Conservation (phyloP, 495 filamentous ascomycete genomes). For the Aspergillus mulundensis region DNA sequence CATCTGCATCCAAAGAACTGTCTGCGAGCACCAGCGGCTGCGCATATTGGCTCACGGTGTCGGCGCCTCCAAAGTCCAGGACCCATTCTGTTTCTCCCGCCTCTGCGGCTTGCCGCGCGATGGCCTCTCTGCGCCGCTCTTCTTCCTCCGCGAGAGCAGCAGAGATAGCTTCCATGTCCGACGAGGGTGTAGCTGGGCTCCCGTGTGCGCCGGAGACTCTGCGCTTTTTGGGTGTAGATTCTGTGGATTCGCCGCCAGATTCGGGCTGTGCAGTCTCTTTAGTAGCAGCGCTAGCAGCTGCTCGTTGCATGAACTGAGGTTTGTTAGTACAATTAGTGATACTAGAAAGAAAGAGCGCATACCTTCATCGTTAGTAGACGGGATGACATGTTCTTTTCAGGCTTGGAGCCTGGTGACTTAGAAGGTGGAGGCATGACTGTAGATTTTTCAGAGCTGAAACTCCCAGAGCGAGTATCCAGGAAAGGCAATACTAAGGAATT, state of each 20-base stretch:
- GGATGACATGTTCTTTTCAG: slow-evolving; percentile 76
- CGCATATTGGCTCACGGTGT: slow-evolving; percentile 14
- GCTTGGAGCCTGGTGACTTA: slow-evolving; percentile 35
- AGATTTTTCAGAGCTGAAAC: slow-evolving; percentile 11
- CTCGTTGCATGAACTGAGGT: slow-evolving; percentile 88
- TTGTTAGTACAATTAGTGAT: neutral
- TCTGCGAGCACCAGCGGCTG: slow-evolving; percentile 32
- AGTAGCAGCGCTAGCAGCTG: slow-evolving; percentile 54
- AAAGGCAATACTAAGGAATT: neutral
- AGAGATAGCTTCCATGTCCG: slow-evolving; percentile 56
- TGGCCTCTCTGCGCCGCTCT: slow-evolving; percentile 63
- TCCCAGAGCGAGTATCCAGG: slow-evolving; percentile 16
- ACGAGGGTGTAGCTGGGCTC: slow-evolving; percentile 30
- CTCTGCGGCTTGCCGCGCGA: slow-evolving; percentile 66
- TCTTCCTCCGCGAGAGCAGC: slow-evolving; percentile 73
- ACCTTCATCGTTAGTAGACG: slow-evolving; percentile 91
- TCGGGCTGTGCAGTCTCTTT: slow-evolving; percentile 40
- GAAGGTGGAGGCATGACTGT: neutral
- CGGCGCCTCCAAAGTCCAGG: slow-evolving; percentile 41
- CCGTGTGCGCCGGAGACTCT: slow-evolving; percentile 34
- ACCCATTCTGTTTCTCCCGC: slow-evolving; percentile 89
- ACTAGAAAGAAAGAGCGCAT: slow-evolving; percentile 1
- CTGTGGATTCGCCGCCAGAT: slow-evolving; percentile 24
- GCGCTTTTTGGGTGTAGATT: slow-evolving; percentile 41
- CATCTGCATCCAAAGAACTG: slow-evolving; percentile 36